Base-by-base conservation (phyloP, 129 eudicot species). In the Arctium lappa region DNA sequence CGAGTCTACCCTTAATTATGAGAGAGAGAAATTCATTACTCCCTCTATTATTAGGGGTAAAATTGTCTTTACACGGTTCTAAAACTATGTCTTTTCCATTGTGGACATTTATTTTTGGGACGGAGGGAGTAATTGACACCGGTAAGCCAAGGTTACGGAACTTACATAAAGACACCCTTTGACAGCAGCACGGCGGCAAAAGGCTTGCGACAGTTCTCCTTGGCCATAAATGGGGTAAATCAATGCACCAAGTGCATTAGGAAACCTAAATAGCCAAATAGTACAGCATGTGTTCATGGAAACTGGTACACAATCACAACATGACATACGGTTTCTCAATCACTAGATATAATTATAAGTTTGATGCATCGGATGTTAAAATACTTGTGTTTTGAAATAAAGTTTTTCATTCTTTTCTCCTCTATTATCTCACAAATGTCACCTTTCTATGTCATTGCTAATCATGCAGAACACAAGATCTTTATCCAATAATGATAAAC, bases 151-250 rank as follows among this genome's bases (percentile, higher is more conserved):
- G 80, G 36, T 32, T 39, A 79, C 3, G 36, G 42, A 65, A 90
- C 97, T 88, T 89, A 95, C 99, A 90, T 93, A 89, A 72, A 93
- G 82, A 83, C 97, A 95, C 74, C 99, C 98, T 87, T 95, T 95
- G 82, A 95, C 99, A 37, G 99, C 99, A 85, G 99, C 99, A 85
- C 99, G 97, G 8, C 99, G 94, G 69, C 99, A 95, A 87, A 95
- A 95, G 62, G 99, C 98, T 84, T 93, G 99, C 72, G 97, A 88
- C 73, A 93, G 86, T 84, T 95, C 99, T 81, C 99, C 99, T 81
- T 93, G 98, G 80, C 99, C 99, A 86, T 95, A 95, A 72, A 95
- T 78, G 74, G 99, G 99, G 80, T 93, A 95, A 74, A 95, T 86
- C 85, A 93, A 85, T 79, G 98, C 98, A 71, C 99, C 97, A 80